Evolutionary conservation across 495 filamentous ascomycete genomes (phyloP), one percentile per base, ranked within the genome.

Genomic region (Aspergillus steynii): DNA sequence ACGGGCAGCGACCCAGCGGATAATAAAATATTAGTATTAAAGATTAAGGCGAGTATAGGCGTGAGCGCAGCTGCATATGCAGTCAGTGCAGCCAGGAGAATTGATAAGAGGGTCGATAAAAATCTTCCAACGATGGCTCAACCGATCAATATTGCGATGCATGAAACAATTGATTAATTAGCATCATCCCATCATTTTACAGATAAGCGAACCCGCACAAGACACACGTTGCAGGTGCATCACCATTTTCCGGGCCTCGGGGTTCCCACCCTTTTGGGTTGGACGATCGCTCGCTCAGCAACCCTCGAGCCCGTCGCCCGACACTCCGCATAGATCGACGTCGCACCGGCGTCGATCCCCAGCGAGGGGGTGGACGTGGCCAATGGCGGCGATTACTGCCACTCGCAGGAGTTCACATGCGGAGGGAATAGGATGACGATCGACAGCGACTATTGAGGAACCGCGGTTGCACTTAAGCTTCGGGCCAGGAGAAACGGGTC

Each of bases 401-500:
- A 42, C 45, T 27, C 25, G 29, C 56, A 51, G 46, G 56, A 58
- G 32, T 62, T 64, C 64, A 66, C 64, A 66, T 69, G 63, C 55
- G 59, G 61, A 29, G 37, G 48, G 51, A 45, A 9, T 37, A 32
- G 55, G 47, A 59, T 50, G 59, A 58, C 9, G 65, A 64, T 61
- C 61, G 26, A 34, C 58, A 57, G 25, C 50, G 34, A 66, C 57
- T 60, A 59, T 61, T 55, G 58, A 53, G 27, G 29, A 60, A 59
- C 64, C 64, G 64, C 60, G 60, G 64, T 62, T 59, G 50, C 45
- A 54, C 32, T 61, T 59, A 65, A 65, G 58, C 58, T 61, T 61
- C 54, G 50, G 29, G 47, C 20, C 47, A 51, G 29, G 34, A 34
- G 47, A 48, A 48, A 48, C 20, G 50, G 31, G 42, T 32, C 42